These are phyloP conservation scores for Penicillium diatomitis DNA, from an alignment of 495 filamentous ascomycete genomes.

Conservation along the genomic window DNA sequence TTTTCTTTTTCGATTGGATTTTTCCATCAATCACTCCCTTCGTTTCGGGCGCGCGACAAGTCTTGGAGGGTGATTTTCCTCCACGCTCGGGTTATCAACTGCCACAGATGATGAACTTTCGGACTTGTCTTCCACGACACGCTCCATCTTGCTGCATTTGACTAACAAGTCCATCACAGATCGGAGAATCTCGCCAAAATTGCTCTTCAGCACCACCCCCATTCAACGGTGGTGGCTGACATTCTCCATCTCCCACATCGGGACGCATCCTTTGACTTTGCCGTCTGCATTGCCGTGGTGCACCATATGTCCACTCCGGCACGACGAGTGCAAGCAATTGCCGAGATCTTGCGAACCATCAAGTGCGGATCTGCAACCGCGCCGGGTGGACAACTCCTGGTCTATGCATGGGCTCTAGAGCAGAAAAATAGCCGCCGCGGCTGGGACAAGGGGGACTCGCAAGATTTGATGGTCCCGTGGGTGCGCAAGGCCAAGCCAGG, in stretches of 20 bases:
- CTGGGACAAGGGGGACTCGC: conserved; percentile 78
- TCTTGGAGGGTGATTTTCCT: too few relatives aligned
- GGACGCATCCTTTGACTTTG: conserved; percentile 70
- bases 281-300: conserved; percentile 86
- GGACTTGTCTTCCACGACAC: too few relatives aligned
- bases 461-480: conserved; percentile 97
- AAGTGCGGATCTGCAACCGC: conserved; percentile 24
- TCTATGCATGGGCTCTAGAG: conserved; percentile 97
- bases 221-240: conserved; percentile 62
- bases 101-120: too few relatives aligned
- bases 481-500: conserved; percentile 47
- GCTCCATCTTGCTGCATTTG: background rate
- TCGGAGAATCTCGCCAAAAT: conserved; percentile 67
- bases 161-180: conserved; percentile 25
- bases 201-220: conserved; percentile 54
- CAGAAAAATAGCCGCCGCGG: conserved; percentile 82
- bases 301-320: conserved; percentile 86
- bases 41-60: background rate
- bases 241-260: conserved; percentile 63
- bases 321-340: conserved; percentile 65
- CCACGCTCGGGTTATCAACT: too few relatives aligned
- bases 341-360: conserved; percentile 61
- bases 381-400: conserved; percentile 55
- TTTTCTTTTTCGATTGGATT: background rate
- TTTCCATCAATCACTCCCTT: background rate